Conservation (phyloP, 805 yeast genomes). For the Wickerhamiella kurtzmanii region DNA sequence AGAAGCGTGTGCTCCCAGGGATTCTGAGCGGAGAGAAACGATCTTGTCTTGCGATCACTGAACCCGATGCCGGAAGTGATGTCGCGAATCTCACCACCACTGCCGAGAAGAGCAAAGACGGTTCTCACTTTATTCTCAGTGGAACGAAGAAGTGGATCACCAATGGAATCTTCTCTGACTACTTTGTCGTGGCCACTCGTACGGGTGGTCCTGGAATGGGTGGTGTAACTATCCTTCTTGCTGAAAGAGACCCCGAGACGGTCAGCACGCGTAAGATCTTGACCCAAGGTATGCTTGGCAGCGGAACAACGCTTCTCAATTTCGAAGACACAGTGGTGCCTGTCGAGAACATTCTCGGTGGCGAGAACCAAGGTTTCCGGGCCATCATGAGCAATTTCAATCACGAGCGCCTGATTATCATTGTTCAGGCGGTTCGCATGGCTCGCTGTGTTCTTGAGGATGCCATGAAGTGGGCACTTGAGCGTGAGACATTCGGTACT, state of each 20-base stretch:
- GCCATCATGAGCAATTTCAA: constrained; percentile 32
- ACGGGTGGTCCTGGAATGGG: constrained; percentile 31
- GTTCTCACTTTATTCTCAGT: constrained; percentile 28
- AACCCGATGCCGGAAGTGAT: constrained; percentile 34
- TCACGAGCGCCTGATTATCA: constrained; percentile 31
- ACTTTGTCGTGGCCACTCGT: constrained; percentile 33
- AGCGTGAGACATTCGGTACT: constrained; percentile 32
- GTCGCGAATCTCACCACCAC: constrained; percentile 31
- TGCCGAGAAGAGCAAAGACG: constrained; percentile 28
- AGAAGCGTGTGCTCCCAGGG: constrained; percentile 28
- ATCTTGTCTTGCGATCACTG: constrained; percentile 31
- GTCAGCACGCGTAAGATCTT: constrained; percentile 27
- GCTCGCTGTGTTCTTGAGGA: constrained; percentile 30
- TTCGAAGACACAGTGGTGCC: constrained; percentile 34
- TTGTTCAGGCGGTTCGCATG: constrained; percentile 29
- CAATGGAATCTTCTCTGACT: constrained; percentile 32
- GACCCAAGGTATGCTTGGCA: constrained; percentile 31
- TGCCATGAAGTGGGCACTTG: constrained; percentile 28
- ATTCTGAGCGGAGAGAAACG: constrained; percentile 28
- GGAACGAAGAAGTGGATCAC: constrained; percentile 36
- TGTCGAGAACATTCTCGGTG: constrained; percentile 28
- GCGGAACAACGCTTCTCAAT: constrained; percentile 30
- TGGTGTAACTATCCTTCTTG: constrained; percentile 29
- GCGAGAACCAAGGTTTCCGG: constrained; percentile 31
- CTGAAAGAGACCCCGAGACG: constrained; percentile 27